These are phyloP conservation scores for Imleria badia DNA, from an alignment of 768 basidiomycete genomes.

Conservation along the genomic window DNA sequence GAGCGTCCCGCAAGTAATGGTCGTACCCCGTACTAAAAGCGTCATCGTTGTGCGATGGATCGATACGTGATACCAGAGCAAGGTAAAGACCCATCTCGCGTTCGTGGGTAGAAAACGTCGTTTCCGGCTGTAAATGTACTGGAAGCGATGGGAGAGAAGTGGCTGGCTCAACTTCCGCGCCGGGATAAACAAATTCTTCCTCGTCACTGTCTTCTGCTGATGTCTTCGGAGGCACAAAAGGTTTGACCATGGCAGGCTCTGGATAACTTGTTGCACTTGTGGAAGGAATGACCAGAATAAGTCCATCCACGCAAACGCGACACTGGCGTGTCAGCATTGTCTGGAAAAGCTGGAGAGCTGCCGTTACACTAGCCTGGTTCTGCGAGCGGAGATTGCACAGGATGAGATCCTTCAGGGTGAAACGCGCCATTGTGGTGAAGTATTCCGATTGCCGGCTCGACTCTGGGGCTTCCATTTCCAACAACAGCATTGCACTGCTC, in stretches of 20 bases:
- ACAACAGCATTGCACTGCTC: slow-evolving; percentile 88
- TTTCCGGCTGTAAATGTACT: slow-evolving; percentile 61
- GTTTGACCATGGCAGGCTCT: slow-evolving; percentile 45
- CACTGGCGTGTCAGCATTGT: slow-evolving; percentile 74
- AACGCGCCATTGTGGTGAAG: slow-evolving; percentile 84
- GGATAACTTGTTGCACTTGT: slow-evolving; percentile 74
- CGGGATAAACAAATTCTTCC: slow-evolving; percentile 46
- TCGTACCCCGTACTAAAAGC: slow-evolving; percentile 85
- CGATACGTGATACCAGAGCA: slow-evolving; percentile 72
- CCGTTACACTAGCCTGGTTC: slow-evolving; percentile 62
- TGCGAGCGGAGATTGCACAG: slow-evolving; percentile 73
- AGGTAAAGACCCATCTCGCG: slow-evolving; percentile 83
- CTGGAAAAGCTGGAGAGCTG: slow-evolving; percentile 79
- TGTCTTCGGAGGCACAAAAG: slow-evolving; percentile 18
- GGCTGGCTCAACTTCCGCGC: slow-evolving; percentile 21
- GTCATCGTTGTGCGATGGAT: slow-evolving; percentile 66
- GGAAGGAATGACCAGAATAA: slow-evolving; percentile 71
- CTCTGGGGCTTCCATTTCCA: slow-evolving; percentile 80
- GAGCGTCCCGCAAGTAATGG: slow-evolving; percentile 77
- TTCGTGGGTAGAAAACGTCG: slow-evolving; percentile 77
- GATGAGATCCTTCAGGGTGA: slow-evolving; percentile 88
- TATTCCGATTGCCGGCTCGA: slow-evolving; percentile 74
- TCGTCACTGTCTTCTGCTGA: slow-evolving; percentile 51
- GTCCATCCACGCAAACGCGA: slow-evolving; percentile 56
- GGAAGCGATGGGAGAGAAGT: slow-evolving; percentile 26